Base-by-base conservation (phyloP, 345 rosid genomes). In the Melaleuca alternifolia region DNA sequence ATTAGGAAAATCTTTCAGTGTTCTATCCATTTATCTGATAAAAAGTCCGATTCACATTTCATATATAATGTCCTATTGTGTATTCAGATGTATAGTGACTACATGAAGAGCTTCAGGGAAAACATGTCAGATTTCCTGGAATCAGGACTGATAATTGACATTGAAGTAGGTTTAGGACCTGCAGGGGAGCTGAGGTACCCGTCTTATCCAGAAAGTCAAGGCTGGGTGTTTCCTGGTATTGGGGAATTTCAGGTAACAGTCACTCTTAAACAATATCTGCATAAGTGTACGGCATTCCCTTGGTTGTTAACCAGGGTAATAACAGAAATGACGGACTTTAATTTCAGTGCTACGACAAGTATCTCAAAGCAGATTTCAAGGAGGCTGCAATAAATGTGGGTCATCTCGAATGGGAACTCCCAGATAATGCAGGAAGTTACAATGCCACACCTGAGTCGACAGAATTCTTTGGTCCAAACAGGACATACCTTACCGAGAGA, bases 171-270 rank as follows among this genome's bases (percentile, higher is more conserved):
- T 57, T 93, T 95, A 87, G 97, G 99, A 48, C 96, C 98, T 10
- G 94, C 96, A n/a, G 98, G 98, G 71, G 99, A 97, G 90, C 95
- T 95, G 15, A 92, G 99, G 84, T 95, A 95, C 75, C 97, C 99
- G 59, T 91, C 99, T 87, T 97, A 95, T 88, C 94, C 96, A 3
- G 85, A 87, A 90, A 92, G 87, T 83, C 96, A 93, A 89, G 98
- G 97, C 11, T 97, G 98, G 98, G 90, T 87, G 53, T 97, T 91
- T 87, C 97, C 99, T 21, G 98, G 98, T 50, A 92, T 94, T 46
- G 98, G 96, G 84, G 99, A 97, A 87, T 97, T 96, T 84, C 98
- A 93, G 95, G 98, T 94, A 83, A 83, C 46, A 28, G 46, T 23
- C 56, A 28, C 56, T 30, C 75, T 15, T 46, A 14, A 33, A 65